Conservation (phyloP, 345 rosid species). For the Linum usitatissimum region DNA sequence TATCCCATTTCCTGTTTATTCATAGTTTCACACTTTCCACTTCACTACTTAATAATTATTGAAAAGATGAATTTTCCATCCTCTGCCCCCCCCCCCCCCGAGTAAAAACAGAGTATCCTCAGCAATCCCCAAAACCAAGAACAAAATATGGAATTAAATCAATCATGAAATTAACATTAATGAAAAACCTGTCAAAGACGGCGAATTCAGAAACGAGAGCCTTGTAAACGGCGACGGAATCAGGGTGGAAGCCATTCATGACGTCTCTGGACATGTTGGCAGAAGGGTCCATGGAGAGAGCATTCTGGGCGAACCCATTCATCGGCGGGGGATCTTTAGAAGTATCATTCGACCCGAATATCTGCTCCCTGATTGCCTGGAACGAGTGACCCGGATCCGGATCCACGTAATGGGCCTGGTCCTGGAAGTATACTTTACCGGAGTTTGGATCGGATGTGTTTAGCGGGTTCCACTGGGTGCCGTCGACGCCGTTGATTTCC, state of each 20-base stretch:
- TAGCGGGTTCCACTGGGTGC: slow-evolving; percentile 45
- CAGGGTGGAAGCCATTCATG: slow-evolving; percentile 78
- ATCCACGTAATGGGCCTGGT: slow-evolving; percentile 62
- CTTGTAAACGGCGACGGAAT: slow-evolving; percentile 57
- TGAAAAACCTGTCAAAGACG: slow-evolving; percentile 58
- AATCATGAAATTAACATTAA: not conserved
- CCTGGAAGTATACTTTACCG: slow-evolving; percentile 26
- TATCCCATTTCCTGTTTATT: no score
- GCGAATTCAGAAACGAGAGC: slow-evolving; percentile 80
- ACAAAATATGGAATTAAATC: not conserved
- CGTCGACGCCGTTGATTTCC: slow-evolving; percentile 73
- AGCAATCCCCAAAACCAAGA: not conserved
- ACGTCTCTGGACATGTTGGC: slow-evolving; percentile 47
- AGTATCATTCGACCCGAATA: slow-evolving; percentile 68
- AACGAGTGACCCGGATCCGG: slow-evolving; percentile 97
- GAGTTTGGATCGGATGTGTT: slow-evolving; percentile 46
- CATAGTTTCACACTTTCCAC: no score
- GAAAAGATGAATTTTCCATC: not conserved
- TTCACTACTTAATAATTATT: no score
- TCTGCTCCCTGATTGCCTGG: slow-evolving; percentile 80
- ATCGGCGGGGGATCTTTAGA: slow-evolving; percentile 54
- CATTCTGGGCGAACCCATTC: slow-evolving; percentile 86
- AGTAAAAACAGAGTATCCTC: not conserved
- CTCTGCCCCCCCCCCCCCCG: no score
- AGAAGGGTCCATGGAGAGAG: slow-evolving; percentile 48